phyloP scores from a whole-genome alignment of 2,329 filamentous ascomycete genomes.

The Gaeumannomyces tritici region DNA sequence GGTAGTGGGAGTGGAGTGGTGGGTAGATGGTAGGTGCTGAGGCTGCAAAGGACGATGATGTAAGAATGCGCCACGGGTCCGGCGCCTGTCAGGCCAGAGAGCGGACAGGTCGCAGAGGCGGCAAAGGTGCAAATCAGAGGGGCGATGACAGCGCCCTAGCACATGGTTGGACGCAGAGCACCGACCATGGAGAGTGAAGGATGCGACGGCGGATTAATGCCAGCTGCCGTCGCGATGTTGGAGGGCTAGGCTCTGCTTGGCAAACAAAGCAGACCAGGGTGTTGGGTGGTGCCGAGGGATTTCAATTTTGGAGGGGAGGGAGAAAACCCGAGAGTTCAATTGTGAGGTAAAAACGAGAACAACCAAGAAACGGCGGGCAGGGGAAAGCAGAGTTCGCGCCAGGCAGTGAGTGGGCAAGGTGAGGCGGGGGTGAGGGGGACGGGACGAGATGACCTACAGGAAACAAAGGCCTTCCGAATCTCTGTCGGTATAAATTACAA shows the following conservation, averaged over 20 bases:
- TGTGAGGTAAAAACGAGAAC: not conserved
- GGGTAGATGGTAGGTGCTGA: not conserved
- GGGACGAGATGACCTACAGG: not conserved
- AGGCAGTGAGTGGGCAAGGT: not conserved
- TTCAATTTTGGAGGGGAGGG: not conserved
- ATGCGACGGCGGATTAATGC: not conserved
- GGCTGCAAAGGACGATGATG: not conserved
- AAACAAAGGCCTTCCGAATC: not conserved
- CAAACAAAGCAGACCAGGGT: not conserved
- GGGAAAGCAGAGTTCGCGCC: not conserved
- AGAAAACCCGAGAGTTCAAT: not conserved
- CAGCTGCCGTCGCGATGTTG: not conserved
- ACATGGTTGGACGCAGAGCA: not conserved
- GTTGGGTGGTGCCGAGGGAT: not conserved
- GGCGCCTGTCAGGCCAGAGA: not conserved
- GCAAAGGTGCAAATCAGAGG: not conserved
- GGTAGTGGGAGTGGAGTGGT: not conserved
- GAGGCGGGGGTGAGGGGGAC: not conserved
- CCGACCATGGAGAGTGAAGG: not conserved
- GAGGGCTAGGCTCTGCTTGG: not conserved
- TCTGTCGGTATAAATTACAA: not conserved
- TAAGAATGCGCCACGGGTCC: not conserved
- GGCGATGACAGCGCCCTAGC: not conserved
- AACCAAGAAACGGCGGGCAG: not conserved
- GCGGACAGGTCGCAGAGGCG: not conserved